phyloP scores from a whole-genome alignment of 345 rosid genomes.

The Litchi chinensis region DNA sequence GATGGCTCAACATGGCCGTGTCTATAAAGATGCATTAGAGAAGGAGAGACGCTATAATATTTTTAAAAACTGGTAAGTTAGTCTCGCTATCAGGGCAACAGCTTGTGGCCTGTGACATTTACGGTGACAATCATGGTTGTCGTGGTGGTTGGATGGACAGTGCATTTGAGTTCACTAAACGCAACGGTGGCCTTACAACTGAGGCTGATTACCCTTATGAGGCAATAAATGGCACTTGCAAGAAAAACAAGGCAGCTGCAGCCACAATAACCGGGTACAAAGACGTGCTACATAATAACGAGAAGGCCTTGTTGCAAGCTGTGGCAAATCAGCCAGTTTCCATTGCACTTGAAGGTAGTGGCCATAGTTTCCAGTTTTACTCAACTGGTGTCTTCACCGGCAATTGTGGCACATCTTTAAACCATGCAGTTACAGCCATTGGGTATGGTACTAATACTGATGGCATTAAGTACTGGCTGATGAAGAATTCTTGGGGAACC shows the following conservation, averaged over 20 bases:
- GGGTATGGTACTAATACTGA: conserved; percentile 52
- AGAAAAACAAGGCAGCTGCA: conserved; percentile 8
- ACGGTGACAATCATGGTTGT: conserved; percentile 40
- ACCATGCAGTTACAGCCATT: conserved; percentile 52
- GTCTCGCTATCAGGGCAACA: conserved; percentile 63
- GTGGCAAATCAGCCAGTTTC: conserved; percentile 61
- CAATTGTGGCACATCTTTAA: conserved; percentile 36
- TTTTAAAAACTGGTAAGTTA: conserved; percentile 44
- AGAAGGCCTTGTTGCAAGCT: conserved; percentile 48
- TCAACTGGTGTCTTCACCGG: conserved; percentile 45
- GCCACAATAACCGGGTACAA: conserved; percentile 40
- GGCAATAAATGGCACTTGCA: conserved; percentile 39
- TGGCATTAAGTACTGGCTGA: conserved; percentile 56
- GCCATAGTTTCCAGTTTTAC: conserved; percentile 39
- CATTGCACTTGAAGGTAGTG: conserved; percentile 36
- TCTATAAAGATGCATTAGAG: conserved; percentile 33
- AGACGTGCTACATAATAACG: conserved; percentile 43
- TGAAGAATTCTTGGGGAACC: conserved; percentile 68
- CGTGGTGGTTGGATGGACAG: conserved; percentile 38
- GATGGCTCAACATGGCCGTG: conserved; percentile 38
- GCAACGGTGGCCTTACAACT: conserved; percentile 50
- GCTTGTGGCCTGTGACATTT: conserved; percentile 49
- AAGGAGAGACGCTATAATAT: conserved; percentile 39
- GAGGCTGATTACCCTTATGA: conserved; percentile 46
- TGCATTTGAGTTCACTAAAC: conserved; percentile 45